These are phyloP conservation scores for Raffaelea arxii DNA, from an alignment of 2,329 filamentous ascomycete genomes.

Conservation along the genomic window DNA sequence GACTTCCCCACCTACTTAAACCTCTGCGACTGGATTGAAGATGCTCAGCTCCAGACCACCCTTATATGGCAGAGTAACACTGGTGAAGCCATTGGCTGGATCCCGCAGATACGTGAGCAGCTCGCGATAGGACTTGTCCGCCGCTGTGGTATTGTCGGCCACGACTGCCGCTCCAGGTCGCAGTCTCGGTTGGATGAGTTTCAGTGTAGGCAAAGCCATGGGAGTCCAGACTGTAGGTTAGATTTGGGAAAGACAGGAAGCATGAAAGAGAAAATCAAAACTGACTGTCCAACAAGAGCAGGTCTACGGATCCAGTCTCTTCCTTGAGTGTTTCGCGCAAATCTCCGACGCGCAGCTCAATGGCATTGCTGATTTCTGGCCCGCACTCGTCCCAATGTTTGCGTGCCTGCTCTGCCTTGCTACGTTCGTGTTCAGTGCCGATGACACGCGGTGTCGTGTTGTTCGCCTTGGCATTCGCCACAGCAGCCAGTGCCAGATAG, in stretches of 20 bases:
- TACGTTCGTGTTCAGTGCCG: conserved; percentile 48
- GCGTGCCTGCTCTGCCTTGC: conserved; percentile 41
- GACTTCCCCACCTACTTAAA: no score
- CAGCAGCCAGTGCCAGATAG: conserved; percentile 49
- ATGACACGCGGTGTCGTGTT: conserved; percentile 30
- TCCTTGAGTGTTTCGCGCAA: conserved; percentile 43
- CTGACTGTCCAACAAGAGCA: conserved; percentile 53
- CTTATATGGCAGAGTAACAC: conserved; percentile 12
- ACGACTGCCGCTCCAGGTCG: conserved; percentile 29
- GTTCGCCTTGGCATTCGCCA: conserved; percentile 28
- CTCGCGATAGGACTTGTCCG: conserved; percentile 25
- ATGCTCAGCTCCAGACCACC: conserved; percentile 16
- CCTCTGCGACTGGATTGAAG: no score
- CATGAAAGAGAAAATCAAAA: conserved; percentile 10
- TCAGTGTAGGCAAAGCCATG: conserved; percentile 24
- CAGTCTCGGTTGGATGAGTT: conserved; percentile 23
- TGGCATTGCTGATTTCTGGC: conserved; percentile 33
- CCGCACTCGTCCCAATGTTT: conserved; percentile 44
- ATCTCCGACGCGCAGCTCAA: conserved; percentile 50
- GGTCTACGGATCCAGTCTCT: conserved; percentile 39
- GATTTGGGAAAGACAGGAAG: not conserved
- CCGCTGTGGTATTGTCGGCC: conserved; percentile 28
- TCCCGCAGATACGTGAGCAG: conserved; percentile 27
- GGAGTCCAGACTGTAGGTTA: conserved; percentile 18
- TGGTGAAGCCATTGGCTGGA: conserved; percentile 30